Base-by-base conservation (phyloP, 164 flowering plant genomes). In the Taxillus chinensis region DNA sequence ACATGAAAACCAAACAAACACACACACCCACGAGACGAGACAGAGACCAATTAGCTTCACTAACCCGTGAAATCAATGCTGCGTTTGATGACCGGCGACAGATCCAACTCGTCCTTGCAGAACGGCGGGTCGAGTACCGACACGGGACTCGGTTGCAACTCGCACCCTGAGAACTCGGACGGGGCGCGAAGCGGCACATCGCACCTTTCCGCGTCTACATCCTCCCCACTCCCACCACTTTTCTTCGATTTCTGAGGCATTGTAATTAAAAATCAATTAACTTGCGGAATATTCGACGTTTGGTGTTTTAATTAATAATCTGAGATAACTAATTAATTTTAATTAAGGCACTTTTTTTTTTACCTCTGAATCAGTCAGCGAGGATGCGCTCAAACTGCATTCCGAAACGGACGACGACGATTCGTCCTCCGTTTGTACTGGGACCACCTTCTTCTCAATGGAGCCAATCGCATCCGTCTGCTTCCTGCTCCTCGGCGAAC, bases 91-190 rank as follows among this genome's bases (percentile, higher is more conserved):
- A 87, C 70, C 0, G 98, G 96, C 0, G 98, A 87, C 45, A 95
- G 95, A 38, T 85, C 74, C 39, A 81, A 78, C 58, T 85, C 92
- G 50, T 88, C 97, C 68, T 78, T 82, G 82, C 86, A 79, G 67
- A 86, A 82, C 8, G 90, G 78, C 41, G 93, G 79, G 74, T 90
- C 97, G 2, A 93, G 86, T 8, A 93, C 97, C 6, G 99, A 93
- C 15, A 90, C 95, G 0, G 97, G 99, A 73, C 99, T 93, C 65
- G 97, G 95, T 27, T 27, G 27, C 65, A 70, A 71, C 71, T 83
- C 90, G 40, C 74, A 45, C 46, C 73, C 55, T 10, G 75, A 82
- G 50, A 92, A 81, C 71, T 86, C 89, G 7, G 96, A 87, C 64
- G 90, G 90, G 75, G 92, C 85, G 78, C 82, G 78, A 10, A 93